A percentile compares a stretch with the other conserved stretches of the same genome.
Evolutionary conservation across 2,329 filamentous ascomycete genomes (phyloP).

Genomic region (Chaetomium strumarium): DNA sequence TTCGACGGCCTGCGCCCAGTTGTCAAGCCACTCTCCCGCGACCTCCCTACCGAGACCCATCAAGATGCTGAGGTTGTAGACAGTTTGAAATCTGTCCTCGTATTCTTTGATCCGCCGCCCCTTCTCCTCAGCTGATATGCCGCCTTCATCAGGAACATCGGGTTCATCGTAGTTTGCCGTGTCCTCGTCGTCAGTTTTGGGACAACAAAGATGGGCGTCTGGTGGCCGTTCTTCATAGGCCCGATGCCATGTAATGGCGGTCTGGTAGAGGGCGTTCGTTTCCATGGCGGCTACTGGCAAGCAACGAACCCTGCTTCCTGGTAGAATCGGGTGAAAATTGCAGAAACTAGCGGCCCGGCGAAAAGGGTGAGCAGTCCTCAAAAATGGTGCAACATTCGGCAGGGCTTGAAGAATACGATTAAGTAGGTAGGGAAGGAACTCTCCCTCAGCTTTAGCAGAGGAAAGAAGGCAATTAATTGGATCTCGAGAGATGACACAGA

Average conservation of each 20-base stretch:
- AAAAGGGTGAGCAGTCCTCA: neutral
- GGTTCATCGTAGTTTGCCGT: constrained; percentile 56
- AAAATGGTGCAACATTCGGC: neutral
- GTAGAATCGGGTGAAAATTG: neutral
- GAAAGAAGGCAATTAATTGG: neutral
- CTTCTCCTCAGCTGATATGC: constrained; percentile 46
- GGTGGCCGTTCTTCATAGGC: constrained; percentile 27
- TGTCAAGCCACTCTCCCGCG: constrained; percentile 52
- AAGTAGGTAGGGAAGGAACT: neutral
- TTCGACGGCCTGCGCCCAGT: constrained; percentile 54
- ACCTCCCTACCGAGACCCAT: constrained; percentile 59
- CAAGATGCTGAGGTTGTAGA: constrained; percentile 63
- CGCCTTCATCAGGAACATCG: constrained; percentile 39
- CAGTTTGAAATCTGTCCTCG: constrained; percentile 51
- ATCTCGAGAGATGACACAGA: neutral
- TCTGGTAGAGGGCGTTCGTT: constrained; percentile 15
- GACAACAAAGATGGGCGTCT: constrained; percentile 63
- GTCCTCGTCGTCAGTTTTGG: constrained; percentile 58
- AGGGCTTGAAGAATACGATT: neutral
- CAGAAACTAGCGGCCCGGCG: neutral
- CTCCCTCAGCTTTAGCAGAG: neutral
- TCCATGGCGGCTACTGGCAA: constrained; percentile 16
- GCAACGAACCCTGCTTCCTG: neutral
- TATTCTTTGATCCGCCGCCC: constrained; percentile 48
- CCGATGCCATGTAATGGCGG: constrained; percentile 21